phyloP scores from a whole-genome alignment of 139 green algal genomes.

The Microglena sp. region DNA sequence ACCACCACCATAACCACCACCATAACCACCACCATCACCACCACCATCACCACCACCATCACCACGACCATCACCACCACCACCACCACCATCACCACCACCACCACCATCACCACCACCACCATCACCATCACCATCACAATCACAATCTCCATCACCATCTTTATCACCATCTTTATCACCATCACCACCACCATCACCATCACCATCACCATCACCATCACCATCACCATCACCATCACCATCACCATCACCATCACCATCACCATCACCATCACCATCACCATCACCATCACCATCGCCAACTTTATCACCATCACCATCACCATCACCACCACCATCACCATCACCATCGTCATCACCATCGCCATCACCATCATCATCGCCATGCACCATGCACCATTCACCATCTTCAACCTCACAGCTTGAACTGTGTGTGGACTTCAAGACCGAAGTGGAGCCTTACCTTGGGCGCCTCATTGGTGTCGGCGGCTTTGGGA shows the following conservation, averaged over 20 bases:
- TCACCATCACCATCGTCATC: too few relatives aligned
- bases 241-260: slow-evolving; percentile 1
- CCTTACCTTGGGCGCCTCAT: slow-evolving; percentile 44
- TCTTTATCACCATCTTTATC: too few relatives aligned
- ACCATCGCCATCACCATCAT: neutral
- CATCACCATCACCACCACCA: neutral
- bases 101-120: neutral
- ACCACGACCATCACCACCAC: too few relatives aligned
- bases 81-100: too few relatives aligned
- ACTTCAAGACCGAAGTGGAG: slow-evolving; percentile 39
- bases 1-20: too few relatives aligned
- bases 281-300: neutral
- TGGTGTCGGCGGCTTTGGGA: slow-evolving; percentile 60
- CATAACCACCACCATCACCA: too few relatives aligned
- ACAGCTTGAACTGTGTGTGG: slow-evolving; percentile 7
- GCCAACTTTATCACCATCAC: too few relatives aligned
- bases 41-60: too few relatives aligned
- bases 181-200: neutral
- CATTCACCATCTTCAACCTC: neutral
- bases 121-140: too few relatives aligned
- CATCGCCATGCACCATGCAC: neutral
- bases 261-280: neutral
- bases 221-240: neutral
- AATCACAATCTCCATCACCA: too few relatives aligned
- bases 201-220: neutral